Conservation (phyloP, 2,329 filamentous ascomycete genomes). For the Aureobasidium melanogenum region DNA sequence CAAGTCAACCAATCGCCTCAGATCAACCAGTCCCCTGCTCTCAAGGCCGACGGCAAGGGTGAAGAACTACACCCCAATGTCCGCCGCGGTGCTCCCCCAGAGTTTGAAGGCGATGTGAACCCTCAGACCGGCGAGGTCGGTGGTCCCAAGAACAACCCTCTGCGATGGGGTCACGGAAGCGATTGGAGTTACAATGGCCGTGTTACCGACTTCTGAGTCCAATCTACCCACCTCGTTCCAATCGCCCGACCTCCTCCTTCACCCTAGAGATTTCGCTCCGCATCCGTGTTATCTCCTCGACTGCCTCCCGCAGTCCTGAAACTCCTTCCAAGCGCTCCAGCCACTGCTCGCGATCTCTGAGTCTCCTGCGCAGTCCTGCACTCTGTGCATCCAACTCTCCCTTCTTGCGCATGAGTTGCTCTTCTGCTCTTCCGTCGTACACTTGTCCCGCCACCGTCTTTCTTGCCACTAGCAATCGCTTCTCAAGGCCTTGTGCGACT, state of each 20-base stretch:
- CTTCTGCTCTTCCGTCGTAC: constrained; percentile 19
- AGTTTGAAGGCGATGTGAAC: constrained; percentile 88
- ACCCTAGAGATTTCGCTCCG: constrained; percentile 27
- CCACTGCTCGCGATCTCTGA: constrained; percentile 9
- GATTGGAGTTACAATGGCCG: constrained; percentile 94
- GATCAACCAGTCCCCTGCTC: constrained; percentile 29
- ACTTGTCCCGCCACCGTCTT: constrained; percentile 18
- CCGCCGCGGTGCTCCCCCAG: constrained; percentile 68
- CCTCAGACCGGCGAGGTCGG: constrained; percentile 92
- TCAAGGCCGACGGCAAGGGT: constrained; percentile 49
- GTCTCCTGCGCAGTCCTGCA: background rate
- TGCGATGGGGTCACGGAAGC: constrained; percentile 70
- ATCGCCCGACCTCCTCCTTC: constrained; percentile 23
- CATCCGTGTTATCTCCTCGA: constrained; percentile 16
- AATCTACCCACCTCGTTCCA: constrained; percentile 17
- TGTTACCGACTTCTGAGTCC: constrained; percentile 72
- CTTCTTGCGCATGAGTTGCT: constrained; percentile 7
- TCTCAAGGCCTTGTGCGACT: constrained; percentile 33
- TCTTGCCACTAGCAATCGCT: constrained; percentile 29
- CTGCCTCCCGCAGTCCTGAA: background rate
- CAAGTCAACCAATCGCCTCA: constrained; percentile 21
- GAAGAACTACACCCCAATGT: constrained; percentile 63
- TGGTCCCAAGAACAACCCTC: constrained; percentile 92
- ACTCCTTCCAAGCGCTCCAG: constrained; percentile 2
- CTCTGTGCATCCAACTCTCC: background rate